Conservation (phyloP, 2,329 filamentous ascomycete genomes). For the Penicillium polonicum region DNA sequence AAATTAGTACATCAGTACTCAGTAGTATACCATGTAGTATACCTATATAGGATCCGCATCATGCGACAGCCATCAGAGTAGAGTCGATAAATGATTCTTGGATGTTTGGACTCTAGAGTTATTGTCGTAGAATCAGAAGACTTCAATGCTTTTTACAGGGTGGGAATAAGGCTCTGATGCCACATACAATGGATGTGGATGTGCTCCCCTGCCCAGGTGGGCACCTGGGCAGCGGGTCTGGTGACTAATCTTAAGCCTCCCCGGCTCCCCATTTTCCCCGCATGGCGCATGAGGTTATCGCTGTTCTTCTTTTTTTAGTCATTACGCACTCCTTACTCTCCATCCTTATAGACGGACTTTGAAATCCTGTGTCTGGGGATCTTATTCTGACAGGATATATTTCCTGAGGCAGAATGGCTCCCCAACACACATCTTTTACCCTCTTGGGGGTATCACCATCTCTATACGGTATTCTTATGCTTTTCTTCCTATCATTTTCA, state of each 20-base stretch:
- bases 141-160: not conserved
- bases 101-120: not conserved
- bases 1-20: not conserved
- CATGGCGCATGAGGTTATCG: constrained; percentile 10
- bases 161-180: not conserved
- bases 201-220: not conserved
- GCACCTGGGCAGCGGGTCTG: not conserved
- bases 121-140: not conserved
- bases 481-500: constrained; percentile 26
- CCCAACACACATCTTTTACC: constrained; percentile 8
- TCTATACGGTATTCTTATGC: constrained; percentile 21
- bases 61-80: constrained; percentile 9
- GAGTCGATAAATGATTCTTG: not conserved
- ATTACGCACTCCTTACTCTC: not conserved
- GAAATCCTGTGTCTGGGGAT: constrained; percentile 5
- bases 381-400: constrained; percentile 5
- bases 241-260: constrained; percentile 7
- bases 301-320: not conserved
- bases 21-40: not conserved
- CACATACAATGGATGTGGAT: not conserved
- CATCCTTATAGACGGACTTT: constrained; percentile 19
- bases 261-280: constrained; percentile 6
- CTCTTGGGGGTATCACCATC: constrained; percentile 12
- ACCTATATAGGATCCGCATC: not conserved
- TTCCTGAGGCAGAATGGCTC: constrained; percentile 19